phyloP scores from a whole-genome alignment of 2,329 filamentous ascomycete species.

The Talaromyces albobiverticillius region DNA sequence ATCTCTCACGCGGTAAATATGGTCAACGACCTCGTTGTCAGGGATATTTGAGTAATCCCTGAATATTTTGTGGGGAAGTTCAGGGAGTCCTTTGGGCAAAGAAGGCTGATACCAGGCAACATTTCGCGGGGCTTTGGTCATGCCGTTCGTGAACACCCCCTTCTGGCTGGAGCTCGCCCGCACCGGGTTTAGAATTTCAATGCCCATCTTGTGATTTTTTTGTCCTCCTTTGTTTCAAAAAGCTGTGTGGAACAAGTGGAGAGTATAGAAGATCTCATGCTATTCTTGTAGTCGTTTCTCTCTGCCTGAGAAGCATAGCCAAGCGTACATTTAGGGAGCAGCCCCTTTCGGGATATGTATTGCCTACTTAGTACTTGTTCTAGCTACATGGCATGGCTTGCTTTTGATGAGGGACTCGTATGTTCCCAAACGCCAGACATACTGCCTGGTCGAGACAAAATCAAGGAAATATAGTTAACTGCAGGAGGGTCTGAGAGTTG shows the following conservation, averaged over 20 bases:
- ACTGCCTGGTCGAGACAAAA: too few species aligned
- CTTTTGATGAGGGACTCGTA: too few species aligned
- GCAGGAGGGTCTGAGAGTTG: too few species aligned
- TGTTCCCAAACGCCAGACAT: too few species aligned
- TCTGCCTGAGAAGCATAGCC: too few species aligned
- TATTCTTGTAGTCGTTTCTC: background rate
- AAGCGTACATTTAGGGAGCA: too few species aligned
- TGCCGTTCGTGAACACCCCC: background rate
- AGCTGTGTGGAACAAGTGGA: too few species aligned
- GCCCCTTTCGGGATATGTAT: too few species aligned
- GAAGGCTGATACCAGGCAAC: background rate
- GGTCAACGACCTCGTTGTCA: background rate
- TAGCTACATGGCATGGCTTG: too few species aligned
- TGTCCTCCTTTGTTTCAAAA: background rate
- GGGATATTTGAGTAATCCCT: conserved; percentile 1
- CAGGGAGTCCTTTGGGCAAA: background rate
- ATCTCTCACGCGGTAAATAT: conserved; percentile 1
- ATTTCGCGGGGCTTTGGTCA: background rate
- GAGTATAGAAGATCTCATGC: too few species aligned
- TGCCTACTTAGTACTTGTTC: too few species aligned
- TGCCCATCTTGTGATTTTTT: background rate
- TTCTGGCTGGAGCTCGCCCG: background rate
- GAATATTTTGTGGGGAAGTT: background rate
- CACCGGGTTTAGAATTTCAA: background rate
- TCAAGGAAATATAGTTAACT: too few species aligned